Percentiles rank a stretch among this genome's conserved stretches.
Evolutionary conservation across 768 basidiomycete genomes (phyloP).

Genomic region (Suillus ampliporus): DNA sequence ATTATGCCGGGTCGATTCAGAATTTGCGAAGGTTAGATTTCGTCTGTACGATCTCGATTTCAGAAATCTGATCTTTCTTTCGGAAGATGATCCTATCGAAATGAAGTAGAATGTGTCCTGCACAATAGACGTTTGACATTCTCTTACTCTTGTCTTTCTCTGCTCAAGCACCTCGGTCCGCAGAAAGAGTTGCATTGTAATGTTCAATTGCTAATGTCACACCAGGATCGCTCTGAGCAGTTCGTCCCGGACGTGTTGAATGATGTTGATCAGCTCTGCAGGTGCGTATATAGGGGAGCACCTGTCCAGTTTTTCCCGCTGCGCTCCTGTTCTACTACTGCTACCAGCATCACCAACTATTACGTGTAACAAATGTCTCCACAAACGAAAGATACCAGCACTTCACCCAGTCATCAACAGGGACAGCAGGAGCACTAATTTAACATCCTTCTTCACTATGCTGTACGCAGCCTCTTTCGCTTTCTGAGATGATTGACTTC

Average conservation of each 20-base stretch:
- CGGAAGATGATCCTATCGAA: slow-evolving; percentile 77
- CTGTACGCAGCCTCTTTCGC: slow-evolving; percentile 42
- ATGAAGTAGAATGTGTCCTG: slow-evolving; percentile 38
- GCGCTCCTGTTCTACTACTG: neutral
- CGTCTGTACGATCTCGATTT: slow-evolving; percentile 6
- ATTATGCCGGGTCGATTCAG: slow-evolving; percentile 39
- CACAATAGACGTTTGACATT: slow-evolving; percentile 17
- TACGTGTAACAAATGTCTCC: neutral
- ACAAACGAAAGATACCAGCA: slow-evolving; percentile 3
- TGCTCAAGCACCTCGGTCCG: neutral
- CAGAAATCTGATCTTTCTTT: slow-evolving; percentile 17
- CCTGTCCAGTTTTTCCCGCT: neutral
- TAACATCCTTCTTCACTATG: slow-evolving; percentile 67
- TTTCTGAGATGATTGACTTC: neutral
- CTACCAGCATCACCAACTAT: neutral
- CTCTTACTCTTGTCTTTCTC: neutral
- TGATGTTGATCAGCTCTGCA: neutral
- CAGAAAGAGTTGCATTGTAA: neutral
- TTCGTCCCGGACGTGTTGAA: neutral
- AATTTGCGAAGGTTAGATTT: slow-evolving; percentile 72
- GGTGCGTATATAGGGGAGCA: slow-evolving; percentile 2
- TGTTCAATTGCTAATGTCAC: neutral
- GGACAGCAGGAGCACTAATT: slow-evolving; percentile 45
- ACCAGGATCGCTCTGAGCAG: too few relatives aligned
- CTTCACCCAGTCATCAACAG: neutral